These are phyloP conservation scores for Panicum hallii DNA, from an alignment of 202 grass and related monocot species.

Conservation along the genomic window DNA sequence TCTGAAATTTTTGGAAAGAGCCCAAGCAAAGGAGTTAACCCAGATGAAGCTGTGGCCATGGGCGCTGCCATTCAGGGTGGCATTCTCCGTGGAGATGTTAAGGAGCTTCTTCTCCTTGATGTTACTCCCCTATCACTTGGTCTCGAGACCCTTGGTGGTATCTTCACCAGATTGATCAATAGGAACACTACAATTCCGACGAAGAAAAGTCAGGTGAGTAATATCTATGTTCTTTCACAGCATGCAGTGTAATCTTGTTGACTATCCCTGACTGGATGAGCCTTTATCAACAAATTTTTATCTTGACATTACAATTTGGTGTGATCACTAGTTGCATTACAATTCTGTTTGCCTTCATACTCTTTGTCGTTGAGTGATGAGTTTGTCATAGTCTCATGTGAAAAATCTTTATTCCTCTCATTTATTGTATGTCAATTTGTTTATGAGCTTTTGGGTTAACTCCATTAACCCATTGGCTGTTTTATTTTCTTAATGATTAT, in stretches of 20 bases:
- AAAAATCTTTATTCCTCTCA: background rate
- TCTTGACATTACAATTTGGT: background rate
- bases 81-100: conserved; percentile 92
- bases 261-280: background rate
- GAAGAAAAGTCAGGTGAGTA: conserved; percentile 81
- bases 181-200: conserved; percentile 97
- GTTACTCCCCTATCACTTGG: conserved; percentile 89
- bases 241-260: background rate
- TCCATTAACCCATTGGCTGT: background rate
- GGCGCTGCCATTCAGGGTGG: conserved; percentile 90
- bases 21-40: conserved; percentile 91
- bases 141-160: conserved; percentile 93
- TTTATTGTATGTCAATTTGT: background rate
- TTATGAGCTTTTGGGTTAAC: background rate
- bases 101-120: conserved; percentile 92
- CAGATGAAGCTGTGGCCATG: conserved; percentile 90
- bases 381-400: background rate
- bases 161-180: conserved; percentile 87
- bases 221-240: background rate
- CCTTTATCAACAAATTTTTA: background rate
- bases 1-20: conserved; percentile 83
- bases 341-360: background rate
- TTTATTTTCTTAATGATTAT: background rate
- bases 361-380: background rate
- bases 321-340: background rate